A percentile compares a stretch with the other conserved stretches of the same genome.
These are phyloP conservation scores for Torulaspora quercuum DNA, from an alignment of 805 yeast species.

Conservation along the genomic window DNA sequence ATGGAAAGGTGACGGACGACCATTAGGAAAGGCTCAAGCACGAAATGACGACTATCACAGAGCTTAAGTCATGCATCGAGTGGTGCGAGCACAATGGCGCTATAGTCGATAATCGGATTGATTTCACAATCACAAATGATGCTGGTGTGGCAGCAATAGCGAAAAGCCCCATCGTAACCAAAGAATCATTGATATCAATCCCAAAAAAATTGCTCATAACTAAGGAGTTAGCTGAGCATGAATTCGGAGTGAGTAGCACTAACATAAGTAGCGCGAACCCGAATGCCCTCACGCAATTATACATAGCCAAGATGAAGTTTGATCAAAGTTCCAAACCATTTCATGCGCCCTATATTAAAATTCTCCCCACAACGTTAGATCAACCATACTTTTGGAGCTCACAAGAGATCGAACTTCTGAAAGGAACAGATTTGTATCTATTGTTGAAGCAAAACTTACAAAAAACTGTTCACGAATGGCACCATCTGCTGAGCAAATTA, in stretches of 20 bases:
- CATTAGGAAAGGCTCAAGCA: too few relatives aligned
- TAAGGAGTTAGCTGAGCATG: conserved; percentile 34
- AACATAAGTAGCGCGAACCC: conserved; percentile 21
- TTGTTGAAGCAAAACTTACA: conserved; percentile 48
- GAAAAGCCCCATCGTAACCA: conserved; percentile 8
- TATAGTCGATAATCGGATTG: conserved; percentile 34
- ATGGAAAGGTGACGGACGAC: too few relatives aligned
- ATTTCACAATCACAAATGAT: conserved; percentile 31
- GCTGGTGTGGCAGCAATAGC: conserved; percentile 40
- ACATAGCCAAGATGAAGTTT: conserved; percentile 44
- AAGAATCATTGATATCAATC: conserved; percentile 36
- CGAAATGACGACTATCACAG: conserved; percentile 8
- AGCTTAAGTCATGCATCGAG: conserved; percentile 23
- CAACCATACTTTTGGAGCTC: conserved; percentile 67
- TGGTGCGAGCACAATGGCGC: conserved; percentile 45
- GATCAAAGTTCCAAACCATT: conserved; percentile 28
- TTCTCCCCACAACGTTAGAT: conserved; percentile 48
- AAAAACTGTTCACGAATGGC: conserved; percentile 60
- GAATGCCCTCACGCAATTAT: conserved; percentile 38
- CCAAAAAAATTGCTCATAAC: conserved; percentile 41
- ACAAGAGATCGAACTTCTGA: conserved; percentile 47
- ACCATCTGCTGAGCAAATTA: conserved; percentile 8
- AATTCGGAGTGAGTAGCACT: conserved; percentile 3
- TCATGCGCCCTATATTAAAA: conserved; percentile 46
- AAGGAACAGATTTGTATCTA: conserved; percentile 68